Evolutionary conservation across 2,329 filamentous ascomycete genomes (phyloP).

Genomic region (Rasamsonia emersonii): DNA sequence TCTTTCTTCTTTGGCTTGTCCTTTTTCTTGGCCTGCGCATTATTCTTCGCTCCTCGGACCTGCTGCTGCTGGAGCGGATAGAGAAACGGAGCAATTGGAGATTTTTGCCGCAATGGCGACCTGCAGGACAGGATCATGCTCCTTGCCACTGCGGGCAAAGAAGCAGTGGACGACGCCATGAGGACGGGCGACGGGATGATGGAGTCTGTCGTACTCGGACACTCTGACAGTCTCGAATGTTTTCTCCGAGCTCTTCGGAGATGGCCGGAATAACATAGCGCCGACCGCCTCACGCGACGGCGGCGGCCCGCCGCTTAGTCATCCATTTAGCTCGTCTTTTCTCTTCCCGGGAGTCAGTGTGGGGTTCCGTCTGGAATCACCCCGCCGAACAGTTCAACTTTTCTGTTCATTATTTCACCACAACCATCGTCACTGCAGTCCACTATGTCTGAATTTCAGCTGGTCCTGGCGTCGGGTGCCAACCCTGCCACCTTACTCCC

Average conservation of each 20-base stretch:
- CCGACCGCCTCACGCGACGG: conserved; percentile 12
- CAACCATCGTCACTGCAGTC: conserved; percentile 8
- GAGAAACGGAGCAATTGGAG: conserved; percentile 23
- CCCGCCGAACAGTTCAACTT: neutral
- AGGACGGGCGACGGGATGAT: conserved; percentile 5
- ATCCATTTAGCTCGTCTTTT: conserved; percentile 2
- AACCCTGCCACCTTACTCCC: conserved; percentile 34
- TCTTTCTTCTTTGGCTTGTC: conserved; percentile 55
- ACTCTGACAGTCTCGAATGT: conserved; percentile 9
- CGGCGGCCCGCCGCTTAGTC: neutral
- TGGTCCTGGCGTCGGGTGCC: conserved; percentile 32
- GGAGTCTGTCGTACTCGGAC: too few relatives aligned
- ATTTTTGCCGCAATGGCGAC: conserved; percentile 16
- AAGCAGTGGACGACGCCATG: conserved; percentile 28
- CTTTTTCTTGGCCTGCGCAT: conserved; percentile 34
- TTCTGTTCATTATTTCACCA: conserved; percentile 3
- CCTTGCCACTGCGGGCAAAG: conserved; percentile 27
- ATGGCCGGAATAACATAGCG: conserved; percentile 23
- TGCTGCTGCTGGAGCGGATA: conserved; percentile 22
- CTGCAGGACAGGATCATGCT: conserved; percentile 26
- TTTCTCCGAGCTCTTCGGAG: conserved; percentile 22
- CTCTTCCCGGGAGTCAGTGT: too few relatives aligned
- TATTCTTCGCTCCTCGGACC: conserved; percentile 28
- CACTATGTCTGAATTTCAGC: conserved; percentile 24
- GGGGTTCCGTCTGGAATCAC: neutral